Evolutionary conservation across 2,329 filamentous ascomycete genomes (phyloP).

Genomic region (Colletotrichum siamense): DNA sequence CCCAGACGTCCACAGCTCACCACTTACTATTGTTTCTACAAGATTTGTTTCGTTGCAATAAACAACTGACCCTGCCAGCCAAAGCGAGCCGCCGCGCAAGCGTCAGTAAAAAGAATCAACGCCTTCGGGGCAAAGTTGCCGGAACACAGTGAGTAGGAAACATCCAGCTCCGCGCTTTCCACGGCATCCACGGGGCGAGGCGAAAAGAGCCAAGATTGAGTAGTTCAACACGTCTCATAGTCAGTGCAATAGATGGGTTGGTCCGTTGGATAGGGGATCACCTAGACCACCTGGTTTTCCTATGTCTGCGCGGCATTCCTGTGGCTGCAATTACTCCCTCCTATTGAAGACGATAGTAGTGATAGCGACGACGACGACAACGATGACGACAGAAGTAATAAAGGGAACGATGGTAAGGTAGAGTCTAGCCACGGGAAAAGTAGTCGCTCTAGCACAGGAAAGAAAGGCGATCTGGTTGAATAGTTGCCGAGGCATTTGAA

Average conservation of each 20-base stretch:
- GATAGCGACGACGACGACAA: too few species aligned
- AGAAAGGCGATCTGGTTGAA: background rate
- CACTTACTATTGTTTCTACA: background rate
- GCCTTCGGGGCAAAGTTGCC: background rate
- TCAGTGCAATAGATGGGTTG: background rate
- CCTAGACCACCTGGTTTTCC: too few species aligned
- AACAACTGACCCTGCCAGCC: background rate
- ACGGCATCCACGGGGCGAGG: background rate
- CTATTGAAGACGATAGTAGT: too few species aligned
- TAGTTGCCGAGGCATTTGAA: background rate
- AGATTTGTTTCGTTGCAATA: background rate
- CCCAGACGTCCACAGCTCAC: background rate
- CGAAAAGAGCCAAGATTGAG: background rate
- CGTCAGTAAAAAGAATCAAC: background rate
- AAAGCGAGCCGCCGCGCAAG: background rate
- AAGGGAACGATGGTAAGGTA: too few species aligned
- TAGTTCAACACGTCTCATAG: background rate
- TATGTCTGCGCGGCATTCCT: too few species aligned
- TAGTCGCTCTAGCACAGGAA: too few species aligned
- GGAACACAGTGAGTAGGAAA: background rate
- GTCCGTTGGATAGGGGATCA: too few species aligned
- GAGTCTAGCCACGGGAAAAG: too few species aligned
- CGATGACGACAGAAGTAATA: too few species aligned
- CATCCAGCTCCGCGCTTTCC: background rate
- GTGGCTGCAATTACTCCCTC: too few species aligned